These are phyloP conservation scores for Fusarium domesticum DNA, from an alignment of 2,329 filamentous ascomycete species.

Conservation along the genomic window DNA sequence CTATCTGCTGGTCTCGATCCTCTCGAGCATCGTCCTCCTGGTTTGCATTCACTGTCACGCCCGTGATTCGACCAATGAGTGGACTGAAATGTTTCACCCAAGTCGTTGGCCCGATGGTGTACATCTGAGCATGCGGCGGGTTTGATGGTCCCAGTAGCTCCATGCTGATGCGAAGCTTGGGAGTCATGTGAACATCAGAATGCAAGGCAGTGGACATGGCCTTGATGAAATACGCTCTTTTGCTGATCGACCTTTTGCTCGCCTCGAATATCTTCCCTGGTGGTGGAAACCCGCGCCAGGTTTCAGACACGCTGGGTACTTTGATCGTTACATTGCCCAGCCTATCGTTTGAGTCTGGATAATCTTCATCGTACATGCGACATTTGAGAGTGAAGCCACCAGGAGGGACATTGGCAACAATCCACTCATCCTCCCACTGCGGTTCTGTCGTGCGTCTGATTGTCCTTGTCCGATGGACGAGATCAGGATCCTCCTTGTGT, in stretches of 20 bases:
- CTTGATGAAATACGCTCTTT: slow-evolving; percentile 76
- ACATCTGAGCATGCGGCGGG: slow-evolving; percentile 65
- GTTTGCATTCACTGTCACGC: slow-evolving; percentile 64
- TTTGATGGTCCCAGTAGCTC: slow-evolving; percentile 75
- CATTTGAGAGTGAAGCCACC: slow-evolving; percentile 82
- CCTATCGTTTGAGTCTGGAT: slow-evolving; percentile 79
- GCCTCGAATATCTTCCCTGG: slow-evolving; percentile 61
- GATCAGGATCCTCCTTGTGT: slow-evolving; percentile 80
- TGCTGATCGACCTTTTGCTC: slow-evolving; percentile 82
- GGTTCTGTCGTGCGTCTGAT: slow-evolving; percentile 70
- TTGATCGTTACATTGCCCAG: slow-evolving; percentile 80
- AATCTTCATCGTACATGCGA: slow-evolving; percentile 86
- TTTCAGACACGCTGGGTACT: slow-evolving; percentile 56
- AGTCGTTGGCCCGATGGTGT: slow-evolving; percentile 71
- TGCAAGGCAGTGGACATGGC: slow-evolving; percentile 63
- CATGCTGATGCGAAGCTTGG: slow-evolving; percentile 68
- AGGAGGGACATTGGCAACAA: slow-evolving; percentile 80
- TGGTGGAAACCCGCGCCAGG: slow-evolving; percentile 67
- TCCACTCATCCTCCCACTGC: slow-evolving; percentile 80
- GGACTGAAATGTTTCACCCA: slow-evolving; percentile 87
- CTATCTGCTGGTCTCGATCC: slow-evolving; percentile 22
- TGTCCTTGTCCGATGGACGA: slow-evolving; percentile 74
- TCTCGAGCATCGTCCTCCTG: slow-evolving; percentile 44
- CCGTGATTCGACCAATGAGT: slow-evolving; percentile 77
- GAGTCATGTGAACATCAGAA: slow-evolving; percentile 63